Evolutionary conservation across 148 eudicot genomes (phyloP), one percentile per base, ranked within the genome.

Genomic region (Rhododendron ferrugineum): DNA sequence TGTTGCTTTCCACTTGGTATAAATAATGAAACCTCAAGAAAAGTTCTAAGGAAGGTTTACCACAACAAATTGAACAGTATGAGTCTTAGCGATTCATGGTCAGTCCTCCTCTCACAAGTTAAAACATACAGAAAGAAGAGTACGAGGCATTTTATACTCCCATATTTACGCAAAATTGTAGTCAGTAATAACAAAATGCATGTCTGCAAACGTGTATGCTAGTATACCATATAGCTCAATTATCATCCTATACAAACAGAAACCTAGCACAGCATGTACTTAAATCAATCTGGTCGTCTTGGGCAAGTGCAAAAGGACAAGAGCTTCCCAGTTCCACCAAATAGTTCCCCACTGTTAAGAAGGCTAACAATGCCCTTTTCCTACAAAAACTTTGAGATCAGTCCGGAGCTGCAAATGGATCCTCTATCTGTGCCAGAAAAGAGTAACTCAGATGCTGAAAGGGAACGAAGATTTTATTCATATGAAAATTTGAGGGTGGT

Each of bases 401-500:
- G 84, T 84, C 60, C 91, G 88, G 78, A 85, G 90, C 81, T 88
- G 89, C 85, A 87, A 87, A 85, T 88, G 20, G 88, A 93, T 88
- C 84, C 88, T 83, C 26, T 85, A 23, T 52, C 88, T 58, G 62
- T 40, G 78, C 78, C 90, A 68, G 73, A 54, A 79, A 81, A 75
- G 54, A 85, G 36, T 77, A 64, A 49, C 23, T 32, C 73, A 26
- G 89, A 86, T 79, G 78, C 32, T 73, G 83, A 86, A 60, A 89
- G 86, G 73, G 94, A 91, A 70, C 87, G 90, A 74, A 89, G 89
- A 79, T 91, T 92, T 74, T 94, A 93, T 84, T 82, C 93, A 56
- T 92, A 92, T 83, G 92, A 90, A 81, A 94, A 95, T 82, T 44
- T 92, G 81, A 89, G 90, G 81, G 96, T 92, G 52, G 95, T 95